Conservation (phyloP, 768 basidiomycete genomes). For the Coprinopsis sp. region DNA sequence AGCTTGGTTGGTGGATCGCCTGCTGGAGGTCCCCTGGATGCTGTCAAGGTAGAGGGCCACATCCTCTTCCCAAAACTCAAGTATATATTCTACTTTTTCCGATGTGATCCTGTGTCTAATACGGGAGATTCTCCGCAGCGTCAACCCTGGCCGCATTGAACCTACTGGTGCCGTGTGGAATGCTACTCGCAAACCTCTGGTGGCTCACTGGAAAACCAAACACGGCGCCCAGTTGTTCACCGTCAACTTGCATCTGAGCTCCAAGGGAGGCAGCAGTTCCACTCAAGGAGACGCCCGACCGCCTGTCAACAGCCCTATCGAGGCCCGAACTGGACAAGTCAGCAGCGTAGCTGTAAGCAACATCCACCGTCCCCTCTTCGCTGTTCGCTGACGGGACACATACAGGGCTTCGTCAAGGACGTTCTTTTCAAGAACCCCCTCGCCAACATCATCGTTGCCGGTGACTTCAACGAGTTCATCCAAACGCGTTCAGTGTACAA, state of each 20-base stretch:
- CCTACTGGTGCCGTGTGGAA: conserved; percentile 53
- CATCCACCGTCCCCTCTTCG: too few species aligned
- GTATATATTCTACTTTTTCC: conserved; percentile 23
- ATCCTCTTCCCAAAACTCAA: conserved; percentile 35
- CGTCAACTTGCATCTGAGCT: conserved; percentile 55
- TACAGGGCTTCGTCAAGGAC: conserved; percentile 44
- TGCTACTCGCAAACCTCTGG: conserved; percentile 55
- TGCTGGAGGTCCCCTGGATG: conserved; percentile 44
- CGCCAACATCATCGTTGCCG: conserved; percentile 50
- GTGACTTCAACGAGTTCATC: conserved; percentile 60
- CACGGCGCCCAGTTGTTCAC: conserved; percentile 47
- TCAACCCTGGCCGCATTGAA: conserved; percentile 60
- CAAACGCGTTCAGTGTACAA: conserved; percentile 49
- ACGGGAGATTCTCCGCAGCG: conserved; percentile 26
- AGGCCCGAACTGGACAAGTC: conserved; percentile 46
- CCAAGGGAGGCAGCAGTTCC: conserved; percentile 54
- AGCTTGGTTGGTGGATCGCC: conserved; percentile 40
- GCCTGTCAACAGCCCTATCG: conserved; percentile 50
- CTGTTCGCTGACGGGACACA: conserved; percentile 2
- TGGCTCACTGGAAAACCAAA: conserved; percentile 49
- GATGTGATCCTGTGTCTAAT: background rate
- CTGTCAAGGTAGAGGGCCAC: conserved; percentile 31
- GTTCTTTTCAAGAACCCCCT: conserved; percentile 36
- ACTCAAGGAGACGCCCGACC: conserved; percentile 53
- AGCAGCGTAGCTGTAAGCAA: conserved; percentile 43